Base-by-base conservation (phyloP, 106 monocot genomes). In the Dioscorea dumetorum region DNA sequence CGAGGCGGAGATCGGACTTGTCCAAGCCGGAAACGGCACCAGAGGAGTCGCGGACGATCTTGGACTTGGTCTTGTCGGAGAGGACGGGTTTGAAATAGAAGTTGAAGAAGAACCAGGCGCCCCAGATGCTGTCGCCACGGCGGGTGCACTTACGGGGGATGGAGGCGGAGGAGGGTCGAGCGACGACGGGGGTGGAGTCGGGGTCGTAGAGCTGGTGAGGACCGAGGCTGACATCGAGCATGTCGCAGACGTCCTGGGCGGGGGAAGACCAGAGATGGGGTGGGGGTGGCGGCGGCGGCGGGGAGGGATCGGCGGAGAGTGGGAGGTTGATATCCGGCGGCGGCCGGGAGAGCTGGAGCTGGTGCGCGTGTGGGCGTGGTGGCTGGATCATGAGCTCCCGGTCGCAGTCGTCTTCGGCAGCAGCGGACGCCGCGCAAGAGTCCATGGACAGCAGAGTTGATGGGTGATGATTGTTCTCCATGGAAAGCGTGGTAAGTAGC, bases 81-180 rank as follows among this genome's bases (percentile, higher is more conserved):
- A 82, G 68, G 3, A 78, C 70, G 12, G 82, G 82, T 49, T 78
- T 82, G 57, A 82, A 82, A 33, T 82, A 82, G 74, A 58, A 74
- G 60, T 78, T 82, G 67, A 82, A 82, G 78, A 82, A 82, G 74
- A 82, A 82, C 82, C 78, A 82, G 0, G 78, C 78, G 31, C 82
- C 82, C 82, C 82, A 82, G 58, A 78, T 78, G 65, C 64, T 65
- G 23, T 82, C 78, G 0, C 70, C 82, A 10, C 78, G 58, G 67
- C 71, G 70, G 41, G 70, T 49, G 35, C 66, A 62, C 67, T 78
- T 82, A 24, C 73, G 67, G 24, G 50, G 31, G 7, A 49, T 34
- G n/a, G 35, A 33, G 24, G 21, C 33, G 21, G 19, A 19, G 51
- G 15, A 54, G 54, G 54, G 15, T 8, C 54, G 19, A 14, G 15